Percentiles rank a stretch among this genome's conserved stretches.
These are phyloP conservation scores for Zygotorulaspora danielsina DNA, from an alignment of 805 yeast species.

Conservation along the genomic window DNA sequence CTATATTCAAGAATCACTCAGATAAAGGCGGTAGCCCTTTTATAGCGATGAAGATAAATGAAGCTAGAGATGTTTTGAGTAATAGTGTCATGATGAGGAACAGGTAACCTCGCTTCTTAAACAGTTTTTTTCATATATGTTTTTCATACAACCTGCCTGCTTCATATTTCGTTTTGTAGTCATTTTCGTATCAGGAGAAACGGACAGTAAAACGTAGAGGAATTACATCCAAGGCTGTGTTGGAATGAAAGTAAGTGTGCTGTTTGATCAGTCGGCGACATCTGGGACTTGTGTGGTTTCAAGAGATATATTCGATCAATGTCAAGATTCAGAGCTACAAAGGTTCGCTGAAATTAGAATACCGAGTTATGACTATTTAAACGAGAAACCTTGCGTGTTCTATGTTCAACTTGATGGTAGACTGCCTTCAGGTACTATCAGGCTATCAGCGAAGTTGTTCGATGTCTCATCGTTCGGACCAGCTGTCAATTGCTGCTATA, in stretches of 20 bases:
- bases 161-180: too few relatives aligned
- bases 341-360: slow-evolving; percentile 13
- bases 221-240: too few relatives aligned
- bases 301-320: slow-evolving; percentile 6
- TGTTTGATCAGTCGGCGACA: slow-evolving; percentile 5
- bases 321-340: slow-evolving; percentile 2
- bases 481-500: slow-evolving; percentile 17
- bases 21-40: slow-evolving; percentile 92
- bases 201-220: too few relatives aligned
- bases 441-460: slow-evolving; percentile 12
- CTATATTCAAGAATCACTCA: slow-evolving; percentile 89
- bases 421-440: slow-evolving; percentile 15
- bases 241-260: slow-evolving; percentile 11
- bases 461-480: slow-evolving; percentile 11
- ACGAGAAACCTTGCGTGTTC: slow-evolving; percentile 1
- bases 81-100: slow-evolving; percentile 23
- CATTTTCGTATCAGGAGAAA: neutral
- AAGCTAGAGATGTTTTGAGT: slow-evolving; percentile 72
- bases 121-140: too few relatives aligned
- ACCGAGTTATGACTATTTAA: slow-evolving; percentile 11
- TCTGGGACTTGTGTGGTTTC: slow-evolving; percentile 11
- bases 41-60: slow-evolving; percentile 86
- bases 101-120: slow-evolving; percentile 6
- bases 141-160: too few relatives aligned
- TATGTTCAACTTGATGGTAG: slow-evolving; percentile 12